Evolutionary conservation across 768 basidiomycete genomes (phyloP).

Genomic region (Collybia nuda): DNA sequence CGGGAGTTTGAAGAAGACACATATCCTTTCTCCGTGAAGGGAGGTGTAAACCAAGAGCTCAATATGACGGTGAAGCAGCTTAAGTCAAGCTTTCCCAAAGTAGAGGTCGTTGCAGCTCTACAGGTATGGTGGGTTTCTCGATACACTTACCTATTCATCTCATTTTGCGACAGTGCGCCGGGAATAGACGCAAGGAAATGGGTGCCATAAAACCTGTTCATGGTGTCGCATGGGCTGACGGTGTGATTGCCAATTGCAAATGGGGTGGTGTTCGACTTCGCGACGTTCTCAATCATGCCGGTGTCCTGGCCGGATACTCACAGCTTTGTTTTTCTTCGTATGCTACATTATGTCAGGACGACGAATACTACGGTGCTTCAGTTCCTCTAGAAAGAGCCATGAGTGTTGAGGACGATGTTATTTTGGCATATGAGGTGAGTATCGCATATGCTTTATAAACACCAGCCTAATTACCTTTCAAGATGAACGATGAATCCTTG

Average conservation of each 20-base stretch:
- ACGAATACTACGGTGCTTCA: slow-evolving; percentile 62
- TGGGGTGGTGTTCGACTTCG: slow-evolving; percentile 65
- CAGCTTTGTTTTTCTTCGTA: slow-evolving; percentile 66
- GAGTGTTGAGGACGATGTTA: slow-evolving; percentile 44
- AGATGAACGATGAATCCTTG: slow-evolving; percentile 68
- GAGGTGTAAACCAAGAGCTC: slow-evolving; percentile 28
- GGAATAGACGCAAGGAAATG: slow-evolving; percentile 70
- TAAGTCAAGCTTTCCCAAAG: slow-evolving; percentile 35
- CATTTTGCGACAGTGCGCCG: slow-evolving; percentile 48
- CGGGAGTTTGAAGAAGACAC: slow-evolving; percentile 46
- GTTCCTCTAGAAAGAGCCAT: slow-evolving; percentile 54
- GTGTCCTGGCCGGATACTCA: slow-evolving; percentile 31
- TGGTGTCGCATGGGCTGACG: slow-evolving; percentile 65
- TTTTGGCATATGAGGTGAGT: slow-evolving; percentile 62
- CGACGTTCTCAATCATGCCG: slow-evolving; percentile 50
- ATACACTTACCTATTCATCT: not conserved
- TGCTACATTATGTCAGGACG: slow-evolving; percentile 61
- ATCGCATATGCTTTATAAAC: not conserved
- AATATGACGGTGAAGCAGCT: slow-evolving; percentile 38
- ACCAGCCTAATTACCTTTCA: not conserved
- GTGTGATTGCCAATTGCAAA: slow-evolving; percentile 66
- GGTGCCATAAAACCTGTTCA: slow-evolving; percentile 53
- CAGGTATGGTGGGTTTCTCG: slow-evolving; percentile 38
- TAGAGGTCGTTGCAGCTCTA: slow-evolving; percentile 50
- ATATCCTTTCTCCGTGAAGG: slow-evolving; percentile 40